Conservation (phyloP, 164 flowering plant species). For the Hamamelis virginiana region DNA sequence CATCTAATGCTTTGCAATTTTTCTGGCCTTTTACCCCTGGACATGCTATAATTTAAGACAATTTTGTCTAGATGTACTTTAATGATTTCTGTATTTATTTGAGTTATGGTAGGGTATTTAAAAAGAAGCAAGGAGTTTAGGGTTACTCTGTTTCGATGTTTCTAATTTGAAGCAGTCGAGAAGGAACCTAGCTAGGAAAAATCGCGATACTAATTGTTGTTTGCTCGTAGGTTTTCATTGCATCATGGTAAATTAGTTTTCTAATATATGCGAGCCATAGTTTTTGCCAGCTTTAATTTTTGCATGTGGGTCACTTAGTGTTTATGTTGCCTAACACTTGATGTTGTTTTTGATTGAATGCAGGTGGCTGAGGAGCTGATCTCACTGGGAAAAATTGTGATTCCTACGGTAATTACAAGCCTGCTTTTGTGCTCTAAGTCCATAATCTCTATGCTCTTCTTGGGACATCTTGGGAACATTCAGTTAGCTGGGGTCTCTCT, state of each 20-base stretch:
- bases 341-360: constrained; percentile 10
- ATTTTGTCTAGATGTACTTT: neutral
- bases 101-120: neutral
- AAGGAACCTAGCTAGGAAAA: neutral
- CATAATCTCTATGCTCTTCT: constrained; percentile 34
- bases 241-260: constrained; percentile 3
- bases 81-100: neutral
- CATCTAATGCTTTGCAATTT: neutral
- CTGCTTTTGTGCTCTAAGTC: constrained; percentile 24
- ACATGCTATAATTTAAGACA: neutral
- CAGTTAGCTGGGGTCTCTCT: constrained; percentile 39
- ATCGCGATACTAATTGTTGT: neutral
- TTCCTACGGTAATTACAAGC: constrained; percentile 25
- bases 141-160: neutral
- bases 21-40: neutral
- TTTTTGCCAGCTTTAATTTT: neutral
- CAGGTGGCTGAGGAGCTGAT: constrained; percentile 44
- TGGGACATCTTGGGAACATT: constrained; percentile 25
- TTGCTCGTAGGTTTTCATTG: neutral
- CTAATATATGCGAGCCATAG: neutral
- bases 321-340: too few relatives aligned
- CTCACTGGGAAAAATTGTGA: constrained; percentile 23
- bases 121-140: neutral
- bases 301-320: neutral
- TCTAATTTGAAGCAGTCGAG: neutral